These are phyloP conservation scores for Rutstroemia sp. DNA, from an alignment of 2,329 filamentous ascomycete genomes.

Conservation along the genomic window DNA sequence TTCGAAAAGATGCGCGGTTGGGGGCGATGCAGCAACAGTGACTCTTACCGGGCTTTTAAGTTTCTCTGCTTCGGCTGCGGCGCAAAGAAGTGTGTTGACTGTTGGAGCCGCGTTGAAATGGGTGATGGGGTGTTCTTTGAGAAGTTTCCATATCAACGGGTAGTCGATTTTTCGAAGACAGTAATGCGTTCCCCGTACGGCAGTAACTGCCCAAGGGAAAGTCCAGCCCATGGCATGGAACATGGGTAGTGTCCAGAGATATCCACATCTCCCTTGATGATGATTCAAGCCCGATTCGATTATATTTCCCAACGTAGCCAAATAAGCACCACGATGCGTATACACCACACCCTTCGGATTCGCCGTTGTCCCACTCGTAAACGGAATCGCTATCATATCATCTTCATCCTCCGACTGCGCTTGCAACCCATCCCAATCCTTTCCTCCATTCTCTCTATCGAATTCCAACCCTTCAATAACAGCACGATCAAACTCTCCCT, in stretches of 20 bases:
- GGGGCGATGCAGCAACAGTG: conserved; percentile 87
- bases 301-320: conserved; percentile 78
- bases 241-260: conserved; percentile 91
- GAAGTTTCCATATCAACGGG: conserved; percentile 78
- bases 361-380: conserved; percentile 90
- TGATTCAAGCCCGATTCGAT: conserved; percentile 82
- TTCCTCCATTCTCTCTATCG: conserved; percentile 56
- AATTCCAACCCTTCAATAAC: conserved; percentile 71
- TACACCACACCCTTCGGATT: conserved; percentile 88
- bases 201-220: conserved; percentile 88
- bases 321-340: conserved; percentile 80
- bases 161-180: conserved; percentile 95
- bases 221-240: conserved; percentile 58
- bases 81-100: conserved; percentile 89
- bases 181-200: conserved; percentile 89
- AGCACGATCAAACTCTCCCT: conserved; percentile 75
- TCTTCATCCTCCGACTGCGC: conserved; percentile 69
- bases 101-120: conserved; percentile 96
- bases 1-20: conserved; percentile 83
- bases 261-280: conserved; percentile 62
- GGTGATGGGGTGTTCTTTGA: conserved; percentile 81
- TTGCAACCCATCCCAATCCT: conserved; percentile 72
- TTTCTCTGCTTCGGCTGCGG: conserved; percentile 63
- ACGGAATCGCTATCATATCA: conserved; percentile 76
- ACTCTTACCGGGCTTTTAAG: conserved; percentile 70